Conservation (phyloP, 441 rosid genomes). For the Aleurites moluccanus region DNA sequence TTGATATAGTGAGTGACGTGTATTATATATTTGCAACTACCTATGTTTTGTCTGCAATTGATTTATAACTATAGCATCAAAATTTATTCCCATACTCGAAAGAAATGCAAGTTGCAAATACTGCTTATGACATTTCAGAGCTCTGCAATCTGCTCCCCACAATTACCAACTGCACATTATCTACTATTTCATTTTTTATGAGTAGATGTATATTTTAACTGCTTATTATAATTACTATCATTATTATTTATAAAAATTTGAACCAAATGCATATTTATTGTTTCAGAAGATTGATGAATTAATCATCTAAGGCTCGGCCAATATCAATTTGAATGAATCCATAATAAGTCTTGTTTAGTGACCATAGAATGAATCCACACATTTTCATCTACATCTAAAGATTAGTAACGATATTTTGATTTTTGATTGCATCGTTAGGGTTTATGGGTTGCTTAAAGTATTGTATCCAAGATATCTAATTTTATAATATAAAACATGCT, state of each 20-base stretch:
- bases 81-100: background rate
- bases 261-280: background rate
- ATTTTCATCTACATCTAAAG: too few species aligned
- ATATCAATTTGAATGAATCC: too few species aligned
- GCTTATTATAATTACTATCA: background rate
- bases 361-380: too few species aligned
- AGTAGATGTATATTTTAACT: background rate
- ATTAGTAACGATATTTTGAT: too few species aligned
- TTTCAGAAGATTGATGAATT: too few species aligned
- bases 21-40: background rate
- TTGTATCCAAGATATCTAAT: too few species aligned
- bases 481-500: too few species aligned
- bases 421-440: too few species aligned
- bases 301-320: too few species aligned
- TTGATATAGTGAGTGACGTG: background rate
- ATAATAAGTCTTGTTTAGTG: too few species aligned
- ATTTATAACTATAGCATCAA: background rate
- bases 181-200: background rate
- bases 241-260: background rate
- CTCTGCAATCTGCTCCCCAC: background rate
- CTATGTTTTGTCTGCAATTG: background rate
- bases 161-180: background rate
- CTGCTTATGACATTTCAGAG: background rate
- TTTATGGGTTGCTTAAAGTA: too few species aligned
- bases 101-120: background rate